phyloP scores from a whole-genome alignment of 371 early-diverging fungal genomes.

The Mortierella sp. region DNA sequence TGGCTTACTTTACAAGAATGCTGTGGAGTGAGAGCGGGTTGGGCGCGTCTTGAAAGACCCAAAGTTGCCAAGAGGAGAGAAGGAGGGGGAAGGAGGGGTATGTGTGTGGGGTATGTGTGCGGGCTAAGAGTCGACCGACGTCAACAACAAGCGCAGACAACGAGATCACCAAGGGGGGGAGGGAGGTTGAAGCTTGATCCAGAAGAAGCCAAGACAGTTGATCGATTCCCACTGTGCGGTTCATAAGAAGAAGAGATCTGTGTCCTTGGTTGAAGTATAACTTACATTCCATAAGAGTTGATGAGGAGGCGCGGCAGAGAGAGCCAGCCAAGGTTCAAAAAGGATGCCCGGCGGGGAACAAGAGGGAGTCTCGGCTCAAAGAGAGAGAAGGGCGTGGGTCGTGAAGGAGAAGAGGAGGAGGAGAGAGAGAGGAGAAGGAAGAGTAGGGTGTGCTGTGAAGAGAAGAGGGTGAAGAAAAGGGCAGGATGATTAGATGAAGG shows the following conservation, averaged over 20 bases:
- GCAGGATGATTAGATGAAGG: neutral
- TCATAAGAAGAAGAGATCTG: constrained; percentile 3
- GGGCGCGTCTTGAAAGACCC: too few species aligned
- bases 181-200: neutral
- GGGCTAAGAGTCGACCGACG: neutral
- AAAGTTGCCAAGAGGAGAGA: too few species aligned
- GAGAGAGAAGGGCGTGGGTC: too few species aligned
- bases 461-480: neutral
- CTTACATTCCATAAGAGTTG: constrained; percentile 30
- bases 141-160: neutral
- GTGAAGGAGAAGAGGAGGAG: neutral
- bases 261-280: too few species aligned
- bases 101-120: too few species aligned
- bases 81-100: too few species aligned
- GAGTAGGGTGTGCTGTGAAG: too few species aligned
- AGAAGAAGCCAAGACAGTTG: neutral
- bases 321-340: neutral
- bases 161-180: neutral
- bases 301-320: neutral
- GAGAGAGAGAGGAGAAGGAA: neutral
- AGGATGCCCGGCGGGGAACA: neutral
- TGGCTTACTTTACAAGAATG: too few species aligned
- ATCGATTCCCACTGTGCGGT: neutral
- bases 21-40: too few species aligned
- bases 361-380: constrained; percentile 8